Evolutionary conservation across 1,284 basidiomycete species (phyloP).

Genomic region (Laetiporus sulphureus): DNA sequence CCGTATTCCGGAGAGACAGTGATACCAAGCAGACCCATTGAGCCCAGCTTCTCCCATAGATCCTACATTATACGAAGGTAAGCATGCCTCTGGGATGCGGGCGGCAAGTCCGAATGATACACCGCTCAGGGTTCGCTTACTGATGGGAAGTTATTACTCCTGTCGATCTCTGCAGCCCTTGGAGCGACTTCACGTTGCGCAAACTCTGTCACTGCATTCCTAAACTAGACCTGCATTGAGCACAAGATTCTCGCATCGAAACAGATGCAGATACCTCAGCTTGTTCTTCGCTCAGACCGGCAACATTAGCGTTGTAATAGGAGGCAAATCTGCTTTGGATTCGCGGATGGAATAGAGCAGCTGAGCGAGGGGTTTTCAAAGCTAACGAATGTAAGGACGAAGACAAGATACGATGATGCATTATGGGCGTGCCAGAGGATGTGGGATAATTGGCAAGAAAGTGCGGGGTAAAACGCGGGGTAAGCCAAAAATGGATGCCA

Average conservation of each 20-base stretch:
- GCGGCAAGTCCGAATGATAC: neutral
- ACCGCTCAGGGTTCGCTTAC: conserved; percentile 35
- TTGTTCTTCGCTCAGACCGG: conserved; percentile 82
- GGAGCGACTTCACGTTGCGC: conserved; percentile 78
- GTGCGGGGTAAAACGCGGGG: too few species aligned
- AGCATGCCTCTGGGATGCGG: conserved; percentile 1
- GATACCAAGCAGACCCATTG: conserved; percentile 81
- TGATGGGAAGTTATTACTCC: conserved; percentile 69
- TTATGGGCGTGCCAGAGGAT: neutral
- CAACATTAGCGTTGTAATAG: conserved; percentile 70
- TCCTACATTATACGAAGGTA: conserved; percentile 42
- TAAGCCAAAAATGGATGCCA: too few species aligned
- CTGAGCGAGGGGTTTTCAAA: too few species aligned
- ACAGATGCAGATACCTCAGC: conserved; percentile 52
- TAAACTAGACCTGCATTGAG: conserved; percentile 48
- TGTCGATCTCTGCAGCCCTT: conserved; percentile 79
- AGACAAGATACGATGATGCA: neutral
- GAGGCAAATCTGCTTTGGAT: conserved; percentile 35
- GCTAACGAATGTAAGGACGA: neutral
- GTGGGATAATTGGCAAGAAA: neutral
- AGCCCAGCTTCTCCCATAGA: conserved; percentile 84
- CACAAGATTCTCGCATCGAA: neutral
- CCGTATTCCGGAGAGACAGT: conserved; percentile 78
- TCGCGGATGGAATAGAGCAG: too few species aligned
- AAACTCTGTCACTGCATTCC: conserved; percentile 72